Evolutionary conservation across 345 rosid genomes (phyloP), one percentile per base, ranked within the genome.

Genomic region (Pistacia atlantica): DNA sequence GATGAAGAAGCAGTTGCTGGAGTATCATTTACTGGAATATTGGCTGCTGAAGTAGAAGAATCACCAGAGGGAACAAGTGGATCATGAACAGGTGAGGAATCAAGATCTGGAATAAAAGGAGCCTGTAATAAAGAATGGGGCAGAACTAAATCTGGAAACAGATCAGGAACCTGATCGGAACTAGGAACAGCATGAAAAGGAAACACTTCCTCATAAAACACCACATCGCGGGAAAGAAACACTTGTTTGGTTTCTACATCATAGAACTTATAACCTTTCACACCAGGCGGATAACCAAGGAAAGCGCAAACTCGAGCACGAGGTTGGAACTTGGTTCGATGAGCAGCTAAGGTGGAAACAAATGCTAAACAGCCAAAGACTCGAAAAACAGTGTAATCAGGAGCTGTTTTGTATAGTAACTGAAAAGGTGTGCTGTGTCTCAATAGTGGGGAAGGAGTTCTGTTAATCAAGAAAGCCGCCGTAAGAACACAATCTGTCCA

Each of bases 241-340:
- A 17, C 4, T 5, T 46, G 17, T 11, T 67, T 67, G 8, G 55
- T n/a, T 5, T 7, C 20, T 10, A 42, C 17, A 10, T 67, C 71
- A 67, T 67, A 67, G 5, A 67, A 3, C 56, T 18, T 67, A 13
- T 67, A 67, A 1, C 71, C 71, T 46, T 46, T 67, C 11, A 67
- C 7, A n/a, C 56, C 17, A n/a, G 56, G 35, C 45, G 71, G 33
- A 46, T 67, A 67, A 7, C 56, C 18, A 8, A 46, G 5, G 20
- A 66, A 67, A 5, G 20, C 14, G n/a, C 35, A 67, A 16, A 28
- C 3, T 7, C 4, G 12, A 4, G 69, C 11, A 3, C 12, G 5
- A 4, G 69, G 51, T 0, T 38, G 0, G 8, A 65, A 65, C 28
- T 37, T 65, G 7, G 5, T 16, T 16, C 51, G 4, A 17, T 65